phyloP scores from a whole-genome alignment of 208 protist genomes.

The Leishmania arabica region DNA sequence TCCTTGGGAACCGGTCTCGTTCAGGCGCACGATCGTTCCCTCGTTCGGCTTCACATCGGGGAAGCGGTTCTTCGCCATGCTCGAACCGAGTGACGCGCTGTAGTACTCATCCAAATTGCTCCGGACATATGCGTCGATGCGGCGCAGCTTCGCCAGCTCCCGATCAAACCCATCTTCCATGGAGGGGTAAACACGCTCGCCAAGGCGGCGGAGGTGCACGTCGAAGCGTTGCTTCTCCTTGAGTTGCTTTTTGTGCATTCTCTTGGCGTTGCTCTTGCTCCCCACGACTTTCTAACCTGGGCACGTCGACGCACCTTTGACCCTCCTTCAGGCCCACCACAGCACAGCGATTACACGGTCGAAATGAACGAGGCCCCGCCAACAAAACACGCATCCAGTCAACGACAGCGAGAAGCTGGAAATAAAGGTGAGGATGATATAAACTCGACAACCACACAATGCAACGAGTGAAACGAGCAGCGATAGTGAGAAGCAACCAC shows the following conservation, averaged over 20 bases:
- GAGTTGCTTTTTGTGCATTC: constrained; percentile 37
- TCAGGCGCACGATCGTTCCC: constrained; percentile 58
- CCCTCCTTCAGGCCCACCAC: not conserved
- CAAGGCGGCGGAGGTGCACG: constrained; percentile 23
- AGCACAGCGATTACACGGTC: not conserved
- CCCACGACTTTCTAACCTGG: not conserved
- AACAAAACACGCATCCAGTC: not conserved
- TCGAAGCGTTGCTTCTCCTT: constrained; percentile 44
- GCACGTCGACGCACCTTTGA: not conserved
- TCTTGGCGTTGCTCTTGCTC: not conserved
- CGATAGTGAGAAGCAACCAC: not conserved
- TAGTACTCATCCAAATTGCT: constrained; percentile 80
- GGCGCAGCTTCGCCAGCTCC: constrained; percentile 53
- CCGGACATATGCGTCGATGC: constrained; percentile 59
- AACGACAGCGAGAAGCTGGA: not conserved
- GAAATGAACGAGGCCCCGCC: not conserved
- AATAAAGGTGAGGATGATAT: not conserved
- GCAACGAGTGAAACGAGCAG: not conserved
- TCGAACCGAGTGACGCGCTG: constrained; percentile 63
- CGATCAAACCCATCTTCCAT: constrained; percentile 67
- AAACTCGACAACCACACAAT: not conserved
- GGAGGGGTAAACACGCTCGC: constrained; percentile 30
- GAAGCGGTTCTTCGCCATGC: constrained; percentile 79
- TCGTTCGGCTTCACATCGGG: constrained; percentile 74
- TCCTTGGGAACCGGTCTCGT: constrained; percentile 22